Conservation (phyloP, 2,329 filamentous ascomycete species). For the Shiraia bambusicola region DNA sequence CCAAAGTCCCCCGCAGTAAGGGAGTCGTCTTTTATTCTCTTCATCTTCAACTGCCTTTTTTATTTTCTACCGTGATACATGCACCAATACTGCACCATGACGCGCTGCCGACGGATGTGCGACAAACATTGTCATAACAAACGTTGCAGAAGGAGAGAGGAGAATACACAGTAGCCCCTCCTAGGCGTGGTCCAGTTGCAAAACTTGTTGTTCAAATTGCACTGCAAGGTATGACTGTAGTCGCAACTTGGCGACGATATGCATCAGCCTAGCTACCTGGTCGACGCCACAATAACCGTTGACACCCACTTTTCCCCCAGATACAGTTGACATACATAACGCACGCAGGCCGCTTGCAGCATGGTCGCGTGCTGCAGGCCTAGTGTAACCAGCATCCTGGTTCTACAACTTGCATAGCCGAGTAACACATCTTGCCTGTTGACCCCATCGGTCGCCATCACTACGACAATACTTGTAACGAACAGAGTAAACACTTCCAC, state of each 20-base stretch:
- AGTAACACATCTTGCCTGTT: constrained; percentile 6
- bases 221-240: background rate
- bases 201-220: background rate
- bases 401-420: constrained; percentile 12
- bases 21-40: constrained; percentile 7
- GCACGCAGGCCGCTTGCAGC: constrained; percentile 15
- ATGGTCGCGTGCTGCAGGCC: constrained; percentile 20
- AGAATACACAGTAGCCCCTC: background rate
- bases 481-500: constrained; percentile 5
- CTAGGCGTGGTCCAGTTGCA: background rate
- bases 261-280: background rate
- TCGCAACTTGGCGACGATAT: constrained; percentile 1
- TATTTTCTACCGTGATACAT: constrained; percentile 3
- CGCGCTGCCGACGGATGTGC: constrained; percentile 15
- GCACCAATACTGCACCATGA: constrained; percentile 10
- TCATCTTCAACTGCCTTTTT: constrained; percentile 5
- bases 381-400: constrained; percentile 15
- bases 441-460: constrained; percentile 5
- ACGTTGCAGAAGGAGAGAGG: background rate
- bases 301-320: background rate
- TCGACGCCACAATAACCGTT: constrained; percentile 5
- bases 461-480: constrained; percentile 3
- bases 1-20: constrained; percentile 17
- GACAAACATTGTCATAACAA: constrained; percentile 12
- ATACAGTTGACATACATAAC: background rate